A percentile compares a stretch with the other conserved stretches of the same genome.
phyloP scores from a whole-genome alignment of 2,329 filamentous ascomycete genomes.

The Trichoderma guizhouense region DNA sequence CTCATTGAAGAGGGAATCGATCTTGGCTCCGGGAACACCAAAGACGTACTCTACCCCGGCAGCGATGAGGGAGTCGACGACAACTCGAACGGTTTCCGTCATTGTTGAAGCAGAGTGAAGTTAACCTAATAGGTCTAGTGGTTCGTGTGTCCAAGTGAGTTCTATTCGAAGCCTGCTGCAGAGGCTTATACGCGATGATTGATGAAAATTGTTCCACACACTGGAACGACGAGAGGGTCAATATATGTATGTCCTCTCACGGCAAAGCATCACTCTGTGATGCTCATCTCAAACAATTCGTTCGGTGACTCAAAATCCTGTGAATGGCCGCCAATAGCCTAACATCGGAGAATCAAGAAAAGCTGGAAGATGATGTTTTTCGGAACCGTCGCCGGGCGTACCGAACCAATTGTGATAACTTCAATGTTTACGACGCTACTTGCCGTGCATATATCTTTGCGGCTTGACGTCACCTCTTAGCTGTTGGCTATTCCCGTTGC shows the following conservation, averaged over 20 bases:
- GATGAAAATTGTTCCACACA: not conserved
- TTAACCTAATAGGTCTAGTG: fast-evolving
- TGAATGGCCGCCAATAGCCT: not conserved
- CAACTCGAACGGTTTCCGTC: not conserved
- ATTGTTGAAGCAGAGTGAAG: not conserved
- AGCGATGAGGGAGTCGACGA: not conserved
- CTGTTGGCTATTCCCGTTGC: not conserved
- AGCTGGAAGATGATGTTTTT: not conserved
- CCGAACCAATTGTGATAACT: not conserved
- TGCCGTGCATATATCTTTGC: too few species aligned
- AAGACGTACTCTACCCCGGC: not conserved
- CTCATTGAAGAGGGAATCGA: not conserved
- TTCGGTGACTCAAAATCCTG: not conserved
- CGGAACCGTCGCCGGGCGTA: not conserved
- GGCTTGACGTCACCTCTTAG: not conserved
- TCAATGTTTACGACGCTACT: not conserved
- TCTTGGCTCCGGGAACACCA: not conserved
- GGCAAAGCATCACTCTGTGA: not conserved
- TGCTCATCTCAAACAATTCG: not conserved
- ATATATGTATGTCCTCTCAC: not conserved
- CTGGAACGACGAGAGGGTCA: not conserved
- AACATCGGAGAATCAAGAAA: not conserved
- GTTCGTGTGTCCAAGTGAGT: not conserved
- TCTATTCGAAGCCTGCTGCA: not conserved
- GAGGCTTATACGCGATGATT: not conserved